A percentile compares a stretch with the other conserved stretches of the same genome.
Conservation (phyloP, 495 filamentous ascomycete species). For the Penicillium alfredii region DNA sequence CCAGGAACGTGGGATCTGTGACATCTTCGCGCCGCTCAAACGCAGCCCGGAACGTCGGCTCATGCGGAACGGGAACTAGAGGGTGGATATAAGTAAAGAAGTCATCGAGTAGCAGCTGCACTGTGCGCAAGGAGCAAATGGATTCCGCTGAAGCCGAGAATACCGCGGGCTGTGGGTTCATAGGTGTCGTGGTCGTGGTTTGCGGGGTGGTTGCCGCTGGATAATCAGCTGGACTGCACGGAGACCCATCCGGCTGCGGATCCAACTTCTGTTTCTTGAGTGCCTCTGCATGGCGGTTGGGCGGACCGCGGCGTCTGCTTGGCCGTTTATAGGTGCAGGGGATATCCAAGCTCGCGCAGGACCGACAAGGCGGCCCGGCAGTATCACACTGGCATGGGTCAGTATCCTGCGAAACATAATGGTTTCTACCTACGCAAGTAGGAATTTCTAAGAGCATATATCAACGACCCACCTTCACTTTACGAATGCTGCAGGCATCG, state of each 20-base stretch:
- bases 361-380: conserved; percentile 68
- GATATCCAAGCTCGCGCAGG: conserved; percentile 71
- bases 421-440: too few relatives aligned
- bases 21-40: conserved; percentile 66
- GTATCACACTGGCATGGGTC: conserved; percentile 67
- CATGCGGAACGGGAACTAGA: conserved; percentile 78
- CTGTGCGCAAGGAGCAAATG: conserved; percentile 63
- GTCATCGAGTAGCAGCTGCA: conserved; percentile 71
- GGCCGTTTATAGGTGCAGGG: conserved; percentile 78
- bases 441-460: too few relatives aligned
- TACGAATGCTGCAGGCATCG: conserved; percentile 78
- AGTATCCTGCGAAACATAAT: too few relatives aligned
- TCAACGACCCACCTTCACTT: conserved; percentile 66
- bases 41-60: conserved; percentile 72
- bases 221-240: conserved; percentile 22
- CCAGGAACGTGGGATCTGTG: conserved; percentile 62
- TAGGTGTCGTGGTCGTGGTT: conserved; percentile 6
- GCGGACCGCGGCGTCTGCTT: conserved; percentile 74
- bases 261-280: conserved; percentile 64
- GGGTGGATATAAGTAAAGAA: conserved; percentile 90
- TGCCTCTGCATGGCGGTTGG: conserved; percentile 78
- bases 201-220: conserved; percentile 20
- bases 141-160: conserved; percentile 54
- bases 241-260: conserved; percentile 21
- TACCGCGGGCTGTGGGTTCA: conserved; percentile 18